Base-by-base conservation (phyloP, 768 basidiomycete genomes). In the Chalciporus sphaerocephalus region DNA sequence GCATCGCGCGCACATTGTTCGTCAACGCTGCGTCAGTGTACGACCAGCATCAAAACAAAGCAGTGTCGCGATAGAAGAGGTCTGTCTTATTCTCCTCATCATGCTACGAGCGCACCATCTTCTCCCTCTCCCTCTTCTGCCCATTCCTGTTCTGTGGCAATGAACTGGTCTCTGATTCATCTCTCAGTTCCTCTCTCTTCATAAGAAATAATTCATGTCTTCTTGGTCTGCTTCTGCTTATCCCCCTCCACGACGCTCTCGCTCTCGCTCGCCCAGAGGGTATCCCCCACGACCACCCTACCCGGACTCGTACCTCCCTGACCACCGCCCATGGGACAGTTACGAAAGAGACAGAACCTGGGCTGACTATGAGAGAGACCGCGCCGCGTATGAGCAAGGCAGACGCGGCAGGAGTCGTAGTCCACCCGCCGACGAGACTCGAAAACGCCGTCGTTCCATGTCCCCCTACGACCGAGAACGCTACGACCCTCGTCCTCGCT, bases 401-500 rank as follows among this genome's bases (percentile, higher is more conserved):
- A 75, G 86, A 52, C 79, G 86, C 38, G 81, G 81, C 13, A 73
- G 90, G 52, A 92, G 89, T 67, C 79, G 89, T 37, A 90, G 86
- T 61, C 89, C 88, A 37, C 72, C 72, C 23, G 62, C 69, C 2
- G 89, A 87, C 42, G 90, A 91, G 58, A 70, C 87, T 46, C 74
- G 88, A 50, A 92, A 92, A 63, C 83, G 90, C 48, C 81, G 89
- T 48, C 75, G 90, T 52, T 92, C 90, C 16, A 53, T 68, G 49
- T 66, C 75, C 18, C 90, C 90, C 11, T 89, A 85, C 55, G 90
- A 92, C 59, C 75, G 89, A 47, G 88, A 89, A 46, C 71, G 89
- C 35, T 91, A 83, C 59, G 89, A 91, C 48, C 85, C 89, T 41
- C 76, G 90, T 39, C 88, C 87, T 27, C 78, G 89, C 40, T 89